These are phyloP conservation scores for Escallonia herrerae DNA, from an alignment of 129 eudicot genomes.

Conservation along the genomic window DNA sequence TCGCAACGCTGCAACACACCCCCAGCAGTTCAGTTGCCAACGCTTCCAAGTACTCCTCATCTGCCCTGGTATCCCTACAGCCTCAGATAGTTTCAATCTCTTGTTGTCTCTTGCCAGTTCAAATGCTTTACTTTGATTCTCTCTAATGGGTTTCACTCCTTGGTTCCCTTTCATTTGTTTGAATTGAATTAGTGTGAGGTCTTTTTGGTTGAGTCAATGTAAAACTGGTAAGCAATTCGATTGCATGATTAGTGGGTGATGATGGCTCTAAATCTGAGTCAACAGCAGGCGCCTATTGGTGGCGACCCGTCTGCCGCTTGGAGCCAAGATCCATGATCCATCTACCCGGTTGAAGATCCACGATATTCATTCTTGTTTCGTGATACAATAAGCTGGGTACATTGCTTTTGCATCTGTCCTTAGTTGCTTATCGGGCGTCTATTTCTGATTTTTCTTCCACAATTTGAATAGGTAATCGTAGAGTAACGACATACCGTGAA, in stretches of 20 bases:
- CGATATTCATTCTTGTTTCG: constrained; percentile 11
- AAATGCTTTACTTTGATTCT: no score
- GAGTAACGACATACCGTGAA: no score
- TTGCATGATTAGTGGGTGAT: background rate
- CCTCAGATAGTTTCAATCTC: no score
- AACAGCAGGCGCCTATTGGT: constrained; percentile 49
- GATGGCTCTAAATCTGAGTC: constrained; percentile 38
- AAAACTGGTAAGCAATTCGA: background rate
- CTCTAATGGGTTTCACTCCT: no score
- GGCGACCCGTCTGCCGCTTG: constrained; percentile 55
- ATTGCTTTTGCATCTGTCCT: background rate
- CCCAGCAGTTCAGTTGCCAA: background rate
- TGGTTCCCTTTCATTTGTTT: background rate
- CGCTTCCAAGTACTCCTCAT: background rate
- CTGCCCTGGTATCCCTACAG: background rate
- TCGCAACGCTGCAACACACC: background rate
- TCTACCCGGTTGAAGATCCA: constrained; percentile 36
- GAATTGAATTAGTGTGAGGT: background rate
- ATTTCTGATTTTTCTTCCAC: no score
- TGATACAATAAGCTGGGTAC: constrained; percentile 34
- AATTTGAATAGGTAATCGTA: no score
- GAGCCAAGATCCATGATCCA: constrained; percentile 43
- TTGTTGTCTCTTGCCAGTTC: no score
- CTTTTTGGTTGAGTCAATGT: background rate
- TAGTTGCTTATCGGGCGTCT: no score